Conservation (phyloP, 2,329 filamentous ascomycete genomes). For the Cordyceps javanica region DNA sequence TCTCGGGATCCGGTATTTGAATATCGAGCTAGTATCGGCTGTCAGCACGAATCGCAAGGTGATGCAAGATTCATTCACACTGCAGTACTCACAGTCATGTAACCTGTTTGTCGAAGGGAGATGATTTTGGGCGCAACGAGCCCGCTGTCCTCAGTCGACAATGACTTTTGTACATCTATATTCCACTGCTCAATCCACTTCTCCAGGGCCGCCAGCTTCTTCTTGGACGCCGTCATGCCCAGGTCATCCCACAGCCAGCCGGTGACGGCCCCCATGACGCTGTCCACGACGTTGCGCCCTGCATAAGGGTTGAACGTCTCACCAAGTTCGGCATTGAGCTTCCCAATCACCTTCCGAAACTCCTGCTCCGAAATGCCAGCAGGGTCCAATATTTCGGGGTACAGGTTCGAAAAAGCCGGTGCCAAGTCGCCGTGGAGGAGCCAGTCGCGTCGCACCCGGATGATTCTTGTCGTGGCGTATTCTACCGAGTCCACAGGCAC, state of each 20-base stretch:
- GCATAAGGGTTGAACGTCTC: constrained; percentile 76
- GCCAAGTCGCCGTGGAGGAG: constrained; percentile 83
- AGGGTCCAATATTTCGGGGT: constrained; percentile 91
- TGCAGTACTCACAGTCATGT: constrained; percentile 62
- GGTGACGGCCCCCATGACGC: constrained; percentile 71
- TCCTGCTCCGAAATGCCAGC: constrained; percentile 75
- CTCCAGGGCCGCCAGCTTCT: constrained; percentile 64
- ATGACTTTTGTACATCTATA: constrained; percentile 53
- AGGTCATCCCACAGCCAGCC: constrained; percentile 95
- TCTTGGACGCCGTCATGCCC: constrained; percentile 70
- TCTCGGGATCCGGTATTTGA: constrained; percentile 72
- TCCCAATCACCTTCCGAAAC: constrained; percentile 75
- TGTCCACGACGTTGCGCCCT: constrained; percentile 72
- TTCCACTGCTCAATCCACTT: constrained; percentile 87
- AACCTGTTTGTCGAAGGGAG: constrained; percentile 73
- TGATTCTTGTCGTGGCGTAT: constrained; percentile 75
- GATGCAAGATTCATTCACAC: background rate
- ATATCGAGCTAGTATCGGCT: constrained; percentile 58
- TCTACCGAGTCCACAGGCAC: constrained; percentile 72
- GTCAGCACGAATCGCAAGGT: background rate
- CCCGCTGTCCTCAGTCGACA: constrained; percentile 41
- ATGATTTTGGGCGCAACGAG: constrained; percentile 63
- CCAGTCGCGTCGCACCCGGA: constrained; percentile 88
- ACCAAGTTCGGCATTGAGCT: constrained; percentile 70
- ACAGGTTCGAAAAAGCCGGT: constrained; percentile 89